phyloP scores from a whole-genome alignment of 2,329 filamentous ascomycete genomes.

The Ophiosphaerella herpotricha region DNA sequence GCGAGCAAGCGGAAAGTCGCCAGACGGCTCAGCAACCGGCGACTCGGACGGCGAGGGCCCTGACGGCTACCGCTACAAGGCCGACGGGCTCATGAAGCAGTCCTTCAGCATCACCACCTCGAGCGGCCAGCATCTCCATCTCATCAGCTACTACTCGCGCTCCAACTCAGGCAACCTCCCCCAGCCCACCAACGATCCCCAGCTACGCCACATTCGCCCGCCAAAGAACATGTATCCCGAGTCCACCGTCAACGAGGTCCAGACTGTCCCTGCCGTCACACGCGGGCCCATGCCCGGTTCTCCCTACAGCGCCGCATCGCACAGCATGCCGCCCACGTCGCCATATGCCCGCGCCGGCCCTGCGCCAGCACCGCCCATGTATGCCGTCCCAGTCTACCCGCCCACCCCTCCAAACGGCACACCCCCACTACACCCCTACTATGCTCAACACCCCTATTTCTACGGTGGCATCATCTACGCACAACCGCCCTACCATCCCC shows the following conservation, averaged over 20 bases:
- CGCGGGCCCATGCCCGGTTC: conserved; percentile 69
- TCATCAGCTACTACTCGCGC: conserved; percentile 95
- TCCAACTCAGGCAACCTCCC: conserved; percentile 76
- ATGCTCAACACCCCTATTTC: conserved; percentile 40
- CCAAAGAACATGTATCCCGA: conserved; percentile 97
- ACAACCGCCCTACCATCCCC: conserved; percentile 34
- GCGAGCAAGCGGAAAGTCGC: conserved; percentile 68
- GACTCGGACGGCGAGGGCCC: conserved; percentile 77
- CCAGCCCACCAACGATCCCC: conserved; percentile 80
- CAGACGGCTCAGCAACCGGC: conserved; percentile 78
- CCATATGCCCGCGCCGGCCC: conserved; percentile 51
- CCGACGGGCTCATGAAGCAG: conserved; percentile 98
- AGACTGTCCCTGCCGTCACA: conserved; percentile 79
- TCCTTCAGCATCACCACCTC: conserved; percentile 98
- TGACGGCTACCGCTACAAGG: conserved; percentile 62
- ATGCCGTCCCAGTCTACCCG: conserved; percentile 47
- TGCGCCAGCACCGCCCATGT: conserved; percentile 48
- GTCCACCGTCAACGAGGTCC: conserved; percentile 85
- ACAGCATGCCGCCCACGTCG: conserved; percentile 61
- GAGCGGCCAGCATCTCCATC: conserved; percentile 85
- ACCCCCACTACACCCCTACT: conserved; percentile 49
- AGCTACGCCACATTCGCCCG: conserved; percentile 80
- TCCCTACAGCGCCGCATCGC: conserved; percentile 57
- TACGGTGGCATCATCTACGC: conserved; percentile 41
- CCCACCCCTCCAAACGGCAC: conserved; percentile 49